These are phyloP conservation scores for Wickerhamiella spandovensis DNA, from an alignment of 805 yeast species.

Conservation along the genomic window DNA sequence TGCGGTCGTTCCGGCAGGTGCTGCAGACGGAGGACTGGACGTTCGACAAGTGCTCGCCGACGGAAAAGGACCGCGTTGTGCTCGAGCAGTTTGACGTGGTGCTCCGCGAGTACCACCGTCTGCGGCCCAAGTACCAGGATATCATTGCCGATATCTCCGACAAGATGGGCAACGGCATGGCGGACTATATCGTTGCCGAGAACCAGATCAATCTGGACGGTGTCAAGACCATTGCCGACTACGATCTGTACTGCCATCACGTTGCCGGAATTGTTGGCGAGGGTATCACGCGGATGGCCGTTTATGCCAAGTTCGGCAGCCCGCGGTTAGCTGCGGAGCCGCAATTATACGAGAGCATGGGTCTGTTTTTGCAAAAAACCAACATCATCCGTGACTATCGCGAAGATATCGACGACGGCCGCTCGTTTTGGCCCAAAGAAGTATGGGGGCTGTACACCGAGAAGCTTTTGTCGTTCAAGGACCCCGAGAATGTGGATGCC, in stretches of 20 bases:
- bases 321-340: constrained; percentile 38
- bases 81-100: constrained; percentile 65
- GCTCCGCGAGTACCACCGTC: constrained; percentile 54
- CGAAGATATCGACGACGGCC: constrained; percentile 82
- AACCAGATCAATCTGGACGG: constrained; percentile 63
- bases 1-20: constrained; percentile 48
- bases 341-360: constrained; percentile 71
- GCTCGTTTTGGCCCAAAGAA: constrained; percentile 94
- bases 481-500: constrained; percentile 32
- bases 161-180: constrained; percentile 97
- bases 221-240: constrained; percentile 63
- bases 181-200: constrained; percentile 71
- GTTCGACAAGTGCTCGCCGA: constrained; percentile 52
- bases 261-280: constrained; percentile 98
- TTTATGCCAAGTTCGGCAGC: constrained; percentile 59
- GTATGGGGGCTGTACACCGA: constrained; percentile 77
- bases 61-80: constrained; percentile 71
- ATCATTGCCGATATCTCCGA: constrained; percentile 64
- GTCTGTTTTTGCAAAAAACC: constrained; percentile 86
- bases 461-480: constrained; percentile 41
- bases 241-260: constrained; percentile 84
- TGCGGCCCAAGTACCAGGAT: constrained; percentile 64
- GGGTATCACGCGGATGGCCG: constrained; percentile 75
- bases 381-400: constrained; percentile 90
- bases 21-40: constrained; percentile 64